Percentiles rank a stretch among this genome's conserved stretches.
These are phyloP conservation scores for Nicotiana tomentosiformis DNA, from an alignment of 257 asterid species.

Conservation along the genomic window DNA sequence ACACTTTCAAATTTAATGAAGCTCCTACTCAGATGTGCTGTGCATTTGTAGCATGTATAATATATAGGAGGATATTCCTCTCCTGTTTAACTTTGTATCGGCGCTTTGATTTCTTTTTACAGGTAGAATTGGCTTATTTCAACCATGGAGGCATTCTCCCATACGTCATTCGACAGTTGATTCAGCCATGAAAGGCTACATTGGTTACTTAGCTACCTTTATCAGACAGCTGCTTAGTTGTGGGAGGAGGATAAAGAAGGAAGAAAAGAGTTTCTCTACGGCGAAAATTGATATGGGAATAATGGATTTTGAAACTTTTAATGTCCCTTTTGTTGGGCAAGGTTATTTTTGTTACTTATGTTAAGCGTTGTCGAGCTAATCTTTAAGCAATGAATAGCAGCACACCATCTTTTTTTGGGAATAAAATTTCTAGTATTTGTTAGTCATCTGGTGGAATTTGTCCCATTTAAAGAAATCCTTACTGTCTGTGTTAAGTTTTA, in stretches of 20 bases:
- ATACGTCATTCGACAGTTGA: conserved; percentile 55
- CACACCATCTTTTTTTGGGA: neutral
- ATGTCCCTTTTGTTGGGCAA: neutral
- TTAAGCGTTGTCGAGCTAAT: neutral
- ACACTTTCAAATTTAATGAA: neutral
- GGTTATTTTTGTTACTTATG: neutral
- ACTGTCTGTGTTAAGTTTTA: too few relatives aligned
- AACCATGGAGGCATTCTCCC: conserved; percentile 71
- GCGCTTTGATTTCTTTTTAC: neutral
- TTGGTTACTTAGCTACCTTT: neutral
- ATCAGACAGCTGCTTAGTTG: neutral
- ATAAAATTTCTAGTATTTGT: neutral
- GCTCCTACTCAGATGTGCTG: neutral
- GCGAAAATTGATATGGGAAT: neutral
- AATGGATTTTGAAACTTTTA: neutral
- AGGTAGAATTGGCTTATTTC: conserved; percentile 74
- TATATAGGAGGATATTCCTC: neutral
- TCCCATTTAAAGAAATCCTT: too few relatives aligned
- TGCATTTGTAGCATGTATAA: neutral
- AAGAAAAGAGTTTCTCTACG: neutral
- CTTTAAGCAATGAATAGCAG: neutral
- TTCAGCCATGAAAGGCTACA: conserved; percentile 21
- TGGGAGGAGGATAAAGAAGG: neutral
- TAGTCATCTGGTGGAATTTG: neutral
- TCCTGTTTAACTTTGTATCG: neutral